Evolutionary conservation across 192 early-diverging fungal genomes (phyloP), one percentile per base, ranked within the genome.

Genomic region (Coemansia sp.): DNA sequence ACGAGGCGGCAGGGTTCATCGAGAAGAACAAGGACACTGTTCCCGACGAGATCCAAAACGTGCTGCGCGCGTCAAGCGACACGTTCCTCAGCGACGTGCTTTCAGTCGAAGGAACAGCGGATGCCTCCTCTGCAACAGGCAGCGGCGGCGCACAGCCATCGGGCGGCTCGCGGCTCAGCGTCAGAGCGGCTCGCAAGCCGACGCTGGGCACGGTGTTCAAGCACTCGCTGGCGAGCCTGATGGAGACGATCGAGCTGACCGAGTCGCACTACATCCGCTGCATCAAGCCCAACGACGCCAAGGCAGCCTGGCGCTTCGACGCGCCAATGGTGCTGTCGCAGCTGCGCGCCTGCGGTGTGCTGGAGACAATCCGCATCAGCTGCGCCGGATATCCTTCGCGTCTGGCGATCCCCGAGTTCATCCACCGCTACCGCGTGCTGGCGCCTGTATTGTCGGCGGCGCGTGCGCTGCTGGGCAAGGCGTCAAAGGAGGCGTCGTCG

Each of bases 21-120:
- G 97, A 99, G 69, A 99, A 99, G 83, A 99, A 99, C 82, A 92
- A 90, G 79, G 97, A 99, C 82, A 97, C 96, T 17, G 93, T 99
- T 14, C 89, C 93, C 11, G 95, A 95, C 20, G 96, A 99, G 70
- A 79, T 92, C 59, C 77, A 94, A 74, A 84, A 84, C 25, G 70
- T 94, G 31, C 82, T 98, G 57, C 88, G 90, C 61, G 86, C 86
- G 27, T 82, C 87, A 42, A 82, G 86, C 5, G 94, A 90, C 74
- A 84, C 84, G 25, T 93, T 97, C 73, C 78, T 98, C n/a, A n/a
- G n/a, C n/a, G n/a, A n/a, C n/a, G n/a, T n/a, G n/a, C n/a, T n/a
- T n/a, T n/a, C n/a, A n/a, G n/a, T n/a, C n/a, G n/a, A n/a, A n/a
- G n/a, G n/a, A n/a, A n/a, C n/a, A 65, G 83, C 84, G 40, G 92